Evolutionary conservation across 805 yeast species (phyloP).

Genomic region (Cyberlindnera lachancei): DNA sequence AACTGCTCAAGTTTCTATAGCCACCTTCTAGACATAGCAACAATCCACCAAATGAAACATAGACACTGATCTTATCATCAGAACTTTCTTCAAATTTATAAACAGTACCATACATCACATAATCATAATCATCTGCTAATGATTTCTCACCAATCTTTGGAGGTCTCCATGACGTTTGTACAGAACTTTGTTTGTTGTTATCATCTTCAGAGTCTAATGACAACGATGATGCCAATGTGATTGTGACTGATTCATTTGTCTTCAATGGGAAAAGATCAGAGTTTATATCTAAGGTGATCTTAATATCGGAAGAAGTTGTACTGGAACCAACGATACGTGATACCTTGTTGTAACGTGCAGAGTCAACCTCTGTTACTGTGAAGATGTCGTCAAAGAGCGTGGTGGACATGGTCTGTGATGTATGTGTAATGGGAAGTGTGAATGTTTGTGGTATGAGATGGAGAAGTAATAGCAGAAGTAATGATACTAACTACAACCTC

Average conservation of each 20-base stretch:
- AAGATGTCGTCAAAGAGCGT: slow-evolving; percentile 92
- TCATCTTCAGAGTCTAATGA: slow-evolving; percentile 47
- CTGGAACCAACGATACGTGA: slow-evolving; percentile 84
- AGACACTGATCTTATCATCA: slow-evolving; percentile 63
- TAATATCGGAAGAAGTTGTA: slow-evolving; percentile 55
- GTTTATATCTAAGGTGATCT: slow-evolving; percentile 26
- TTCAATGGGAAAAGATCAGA: slow-evolving; percentile 85
- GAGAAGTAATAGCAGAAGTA: too few species aligned
- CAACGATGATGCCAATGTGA: slow-evolving; percentile 77
- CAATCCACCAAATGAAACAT: slow-evolving; percentile 93
- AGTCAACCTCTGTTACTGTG: slow-evolving; percentile 73
- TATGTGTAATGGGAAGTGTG: background rate
- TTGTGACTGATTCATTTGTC: slow-evolving; percentile 68
- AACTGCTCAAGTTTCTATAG: slow-evolving; percentile 76
- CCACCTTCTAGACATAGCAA: slow-evolving; percentile 92
- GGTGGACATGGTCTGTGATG: slow-evolving; percentile 40
- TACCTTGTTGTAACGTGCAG: slow-evolving; percentile 88
- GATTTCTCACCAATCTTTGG: slow-evolving; percentile 80
- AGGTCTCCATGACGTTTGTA: slow-evolving; percentile 38
- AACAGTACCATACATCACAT: slow-evolving; percentile 96
- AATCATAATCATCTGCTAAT: slow-evolving; percentile 93
- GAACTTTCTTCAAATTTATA: slow-evolving; percentile 90
- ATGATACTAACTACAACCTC: too few species aligned
- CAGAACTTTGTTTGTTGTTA: slow-evolving; percentile 34
- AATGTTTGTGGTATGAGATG: background rate